Percentiles rank a stretch among this genome's conserved stretches.
Evolutionary conservation across 2,329 filamentous ascomycete genomes (phyloP).

Genomic region (Scortechinia acanthostroma): DNA sequence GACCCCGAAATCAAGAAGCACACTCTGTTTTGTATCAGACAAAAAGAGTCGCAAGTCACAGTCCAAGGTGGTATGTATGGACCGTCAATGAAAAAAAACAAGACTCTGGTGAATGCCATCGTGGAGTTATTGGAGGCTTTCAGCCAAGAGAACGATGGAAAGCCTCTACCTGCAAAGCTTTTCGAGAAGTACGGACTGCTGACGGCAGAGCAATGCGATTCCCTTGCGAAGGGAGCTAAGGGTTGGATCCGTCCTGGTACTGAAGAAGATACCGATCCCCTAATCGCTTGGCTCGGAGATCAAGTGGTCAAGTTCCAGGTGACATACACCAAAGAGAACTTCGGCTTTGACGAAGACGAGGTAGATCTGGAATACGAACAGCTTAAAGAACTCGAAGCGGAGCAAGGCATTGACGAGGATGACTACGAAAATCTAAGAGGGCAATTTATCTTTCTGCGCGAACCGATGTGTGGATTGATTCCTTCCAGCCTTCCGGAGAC

Average conservation of each 20-base stretch:
- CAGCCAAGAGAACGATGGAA: constrained; percentile 24
- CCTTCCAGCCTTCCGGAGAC: background rate
- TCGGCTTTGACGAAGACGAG: constrained; percentile 49
- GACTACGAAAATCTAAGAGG: background rate
- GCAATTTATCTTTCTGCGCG: background rate
- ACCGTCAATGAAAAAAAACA: constrained; percentile 20
- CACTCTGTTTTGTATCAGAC: constrained; percentile 58
- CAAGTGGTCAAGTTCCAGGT: constrained; percentile 33
- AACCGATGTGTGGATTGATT: background rate
- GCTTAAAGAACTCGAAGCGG: background rate
- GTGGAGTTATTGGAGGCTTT: constrained; percentile 29
- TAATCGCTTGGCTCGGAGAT: constrained; percentile 51
- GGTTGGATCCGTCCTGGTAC: constrained; percentile 5
- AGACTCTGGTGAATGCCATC: constrained; percentile 6
- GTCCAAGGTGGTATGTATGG: constrained; percentile 8
- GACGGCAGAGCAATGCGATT: constrained; percentile 53
- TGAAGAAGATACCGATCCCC: constrained; percentile 14
- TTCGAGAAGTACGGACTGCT: constrained; percentile 51
- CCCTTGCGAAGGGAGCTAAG: constrained; percentile 22
- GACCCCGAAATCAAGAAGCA: constrained; percentile 57
- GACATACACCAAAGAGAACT: constrained; percentile 41
- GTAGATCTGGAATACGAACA: constrained; percentile 27
- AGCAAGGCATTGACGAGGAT: background rate
- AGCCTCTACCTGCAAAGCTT: constrained; percentile 40
- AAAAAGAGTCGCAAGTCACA: constrained; percentile 9